Percentiles rank a stretch among this genome's conserved stretches.
These are phyloP conservation scores for Colletotrichum eleusines DNA, from an alignment of 2,329 filamentous ascomycete genomes.

Conservation along the genomic window DNA sequence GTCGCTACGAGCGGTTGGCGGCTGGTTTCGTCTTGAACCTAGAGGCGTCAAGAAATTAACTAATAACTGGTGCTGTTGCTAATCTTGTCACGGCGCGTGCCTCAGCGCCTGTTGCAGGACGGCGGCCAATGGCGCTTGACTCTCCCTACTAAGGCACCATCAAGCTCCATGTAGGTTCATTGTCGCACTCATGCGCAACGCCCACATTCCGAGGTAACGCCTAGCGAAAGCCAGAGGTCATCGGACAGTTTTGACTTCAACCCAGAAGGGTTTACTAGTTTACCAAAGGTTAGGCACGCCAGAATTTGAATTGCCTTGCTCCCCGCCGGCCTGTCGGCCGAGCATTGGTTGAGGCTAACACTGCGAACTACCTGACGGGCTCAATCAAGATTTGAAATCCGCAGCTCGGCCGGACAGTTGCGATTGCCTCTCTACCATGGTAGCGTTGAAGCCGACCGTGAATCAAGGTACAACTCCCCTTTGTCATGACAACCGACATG, in stretches of 20 bases:
- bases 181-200: conserved; percentile 13
- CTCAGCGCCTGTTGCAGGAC: not conserved
- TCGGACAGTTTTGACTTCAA: not conserved
- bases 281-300: not conserved
- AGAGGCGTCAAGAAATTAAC: not conserved
- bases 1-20: not conserved
- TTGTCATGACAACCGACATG: not conserved
- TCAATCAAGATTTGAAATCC: not conserved
- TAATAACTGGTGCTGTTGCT: not conserved
- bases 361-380: not conserved
- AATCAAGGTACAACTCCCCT: not conserved
- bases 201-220: not conserved
- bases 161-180: not conserved
- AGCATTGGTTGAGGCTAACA: not conserved
- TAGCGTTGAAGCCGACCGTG: not conserved
- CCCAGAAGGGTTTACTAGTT: not conserved
- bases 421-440: not conserved
- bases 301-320: not conserved
- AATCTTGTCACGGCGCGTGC: not conserved
- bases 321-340: not conserved
- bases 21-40: conserved; percentile 1
- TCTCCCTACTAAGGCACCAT: not conserved
- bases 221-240: not conserved
- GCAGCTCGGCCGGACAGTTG: not conserved
- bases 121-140: conserved; percentile 17